Evolutionary conservation across 2,329 filamentous ascomycete species (phyloP), one percentile per base, ranked within the genome.

Genomic region (Colletotrichum horii): DNA sequence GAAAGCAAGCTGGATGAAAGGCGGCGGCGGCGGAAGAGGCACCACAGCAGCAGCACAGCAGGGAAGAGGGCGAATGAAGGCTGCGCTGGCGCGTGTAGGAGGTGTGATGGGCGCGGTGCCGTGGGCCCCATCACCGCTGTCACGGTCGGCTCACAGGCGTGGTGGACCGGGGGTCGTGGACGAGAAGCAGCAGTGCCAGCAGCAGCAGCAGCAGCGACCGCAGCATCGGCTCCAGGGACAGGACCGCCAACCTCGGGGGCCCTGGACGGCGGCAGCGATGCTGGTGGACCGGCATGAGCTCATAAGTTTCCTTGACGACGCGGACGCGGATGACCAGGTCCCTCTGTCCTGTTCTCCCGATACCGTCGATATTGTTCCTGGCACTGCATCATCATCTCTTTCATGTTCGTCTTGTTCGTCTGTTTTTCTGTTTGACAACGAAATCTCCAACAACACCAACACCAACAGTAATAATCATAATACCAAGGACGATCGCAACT

Each of bases 301-400:
- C 75, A 75, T 75, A 76, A 76, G 75, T 70, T 74, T 75, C 71
- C 71, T 76, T 52, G 71, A 75, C 73, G 73, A 76, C 71, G 60
- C 71, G 32, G 75, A 76, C 65, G 36, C 65, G 71, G 61, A 66
- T 61, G 71, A 64, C 16, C n/a, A 22, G 43, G 43, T 70, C 56
- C 22, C 4, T 28, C 36, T 34, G 55, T 70, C 67, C 8, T 24
- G 36, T 55, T 52, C 55, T 34, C 19, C 15, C 24, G 6, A 36
- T 70, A n/a, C 32, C 43, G 34, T 36, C 48, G 34, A 26, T 48
- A 43, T 32, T 19, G 24, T 22, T 30, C 8, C 15, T 43, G 32
- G n/a, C 32, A 38, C 36, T 22, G 19, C 52, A 43, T 36, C 36
- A 30, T 60, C 30, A 14, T 52, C 43, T 65, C 52, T n/a, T 11